These are phyloP conservation scores for Orychophragmus violaceus DNA, from an alignment of 345 rosid species.

Conservation along the genomic window DNA sequence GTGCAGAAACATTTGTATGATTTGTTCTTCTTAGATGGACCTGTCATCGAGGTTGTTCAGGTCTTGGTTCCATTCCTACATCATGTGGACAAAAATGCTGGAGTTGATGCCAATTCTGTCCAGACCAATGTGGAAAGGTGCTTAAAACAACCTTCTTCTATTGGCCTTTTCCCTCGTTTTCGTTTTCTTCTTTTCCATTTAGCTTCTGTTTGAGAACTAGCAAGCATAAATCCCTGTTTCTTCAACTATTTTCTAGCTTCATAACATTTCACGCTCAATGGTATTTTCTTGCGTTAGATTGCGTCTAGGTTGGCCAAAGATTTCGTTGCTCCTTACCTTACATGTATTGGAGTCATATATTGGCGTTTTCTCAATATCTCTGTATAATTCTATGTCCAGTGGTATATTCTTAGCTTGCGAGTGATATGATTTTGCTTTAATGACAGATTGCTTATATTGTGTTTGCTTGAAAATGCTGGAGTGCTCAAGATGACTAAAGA, in stretches of 20 bases:
- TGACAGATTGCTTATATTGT: conserved; percentile 69
- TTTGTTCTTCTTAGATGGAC: conserved; percentile 68
- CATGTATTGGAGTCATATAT: background rate
- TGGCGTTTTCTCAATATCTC: background rate
- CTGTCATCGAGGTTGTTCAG: conserved; percentile 67
- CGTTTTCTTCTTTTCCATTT: background rate
- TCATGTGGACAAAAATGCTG: conserved; percentile 24
- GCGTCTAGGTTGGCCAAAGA: background rate
- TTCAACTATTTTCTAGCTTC: background rate
- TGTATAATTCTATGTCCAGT: background rate
- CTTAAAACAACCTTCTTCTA: background rate
- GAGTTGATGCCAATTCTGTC: conserved; percentile 40
- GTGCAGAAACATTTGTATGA: conserved; percentile 68
- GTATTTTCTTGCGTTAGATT: background rate
- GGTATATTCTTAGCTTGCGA: background rate
- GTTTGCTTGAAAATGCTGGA: conserved; percentile 77
- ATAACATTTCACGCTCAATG: background rate
- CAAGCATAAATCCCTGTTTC: background rate
- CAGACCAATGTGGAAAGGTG: conserved; percentile 73
- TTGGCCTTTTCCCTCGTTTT: background rate
- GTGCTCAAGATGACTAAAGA: conserved; percentile 55
- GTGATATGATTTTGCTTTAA: conserved; percentile 9
- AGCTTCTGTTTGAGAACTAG: background rate
- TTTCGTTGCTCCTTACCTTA: background rate
- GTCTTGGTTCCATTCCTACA: conserved; percentile 63